Base-by-base conservation (phyloP, 768 basidiomycete genomes). In the Naganishia onofrii region DNA sequence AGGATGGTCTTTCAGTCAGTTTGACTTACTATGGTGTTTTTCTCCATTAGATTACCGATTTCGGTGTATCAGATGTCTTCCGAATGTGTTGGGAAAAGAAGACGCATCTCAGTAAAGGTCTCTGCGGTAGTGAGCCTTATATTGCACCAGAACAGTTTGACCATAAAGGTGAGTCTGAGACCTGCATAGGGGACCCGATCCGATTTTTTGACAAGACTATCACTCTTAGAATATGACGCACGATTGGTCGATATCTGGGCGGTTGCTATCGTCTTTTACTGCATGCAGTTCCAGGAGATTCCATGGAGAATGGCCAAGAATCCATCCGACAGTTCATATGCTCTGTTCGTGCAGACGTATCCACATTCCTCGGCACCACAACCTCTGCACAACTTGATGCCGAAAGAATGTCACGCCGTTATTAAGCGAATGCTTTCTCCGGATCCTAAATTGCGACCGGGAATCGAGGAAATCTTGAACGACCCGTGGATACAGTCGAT, bases 41-140 rank as follows among this genome's bases (percentile, higher is more conserved):
- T 29, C 42, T 28, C 60, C 70, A 51, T 46, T 79, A 94, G 93
- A 95, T 98, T 74, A 94, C 95, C 68, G 95, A 99, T 80, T 99
- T 97, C 76, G 95, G 95, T 66, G 96, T 95, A 10, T 96, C 93
- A 53, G 97, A 96, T n/a, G 95, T 99, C 63, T 99, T 97, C 81
- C 87, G 95, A 70, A 87, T 99, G 67, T 96, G 96, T 51, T 99
- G 95, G 95, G 94, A 99, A 83, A 84, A 89, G 66, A 96, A 93
- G 51, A 89, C 97, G 58, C 95, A 99, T 80, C 89, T 97, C 87
- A 93, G 91, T 17, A 96, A 93, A 31, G 95, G 95, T 4, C 86
- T 99, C 34, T 99, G 95, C 76, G 95, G 95, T 29, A 93, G 91
- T 76, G 95, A 99, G 79, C 95, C 95, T 0, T 99, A 99, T 82